Evolutionary conservation across 2,329 filamentous ascomycete genomes (phyloP).

Genomic region (Aspergillus ruber): DNA sequence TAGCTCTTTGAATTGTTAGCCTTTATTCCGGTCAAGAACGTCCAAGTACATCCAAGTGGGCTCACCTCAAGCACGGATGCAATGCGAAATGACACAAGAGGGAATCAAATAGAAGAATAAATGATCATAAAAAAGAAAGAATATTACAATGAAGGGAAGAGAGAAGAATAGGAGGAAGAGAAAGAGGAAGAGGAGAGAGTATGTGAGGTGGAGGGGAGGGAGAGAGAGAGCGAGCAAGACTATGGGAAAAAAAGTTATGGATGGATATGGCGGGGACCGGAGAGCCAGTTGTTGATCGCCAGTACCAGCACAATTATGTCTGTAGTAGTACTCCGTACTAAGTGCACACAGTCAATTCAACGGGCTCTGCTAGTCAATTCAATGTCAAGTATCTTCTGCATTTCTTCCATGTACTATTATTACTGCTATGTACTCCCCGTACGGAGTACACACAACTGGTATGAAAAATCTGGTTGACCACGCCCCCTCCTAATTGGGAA

Average conservation of each 20-base stretch:
- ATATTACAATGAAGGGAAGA: conserved; percentile 6
- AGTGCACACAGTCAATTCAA: not conserved
- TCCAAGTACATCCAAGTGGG: too few species aligned
- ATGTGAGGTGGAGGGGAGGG: not conserved
- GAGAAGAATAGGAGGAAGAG: conserved; percentile 6
- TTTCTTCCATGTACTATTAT: too few species aligned
- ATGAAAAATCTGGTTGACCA: conserved; percentile 23
- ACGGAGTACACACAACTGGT: too few species aligned
- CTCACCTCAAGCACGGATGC: too few species aligned
- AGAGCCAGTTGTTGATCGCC: not conserved
- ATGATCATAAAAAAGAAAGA: conserved; percentile 8
- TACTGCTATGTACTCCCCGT: too few species aligned
- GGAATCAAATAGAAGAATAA: conserved; percentile 14
- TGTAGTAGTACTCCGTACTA: too few species aligned
- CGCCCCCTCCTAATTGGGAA: conserved; percentile 24
- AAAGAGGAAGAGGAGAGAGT: not conserved
- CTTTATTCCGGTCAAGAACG: too few species aligned
- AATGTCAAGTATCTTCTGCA: too few species aligned
- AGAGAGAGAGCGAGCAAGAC: not conserved
- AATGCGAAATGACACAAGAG: conserved; percentile 23
- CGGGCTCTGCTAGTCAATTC: too few species aligned
- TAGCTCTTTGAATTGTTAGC: too few species aligned
- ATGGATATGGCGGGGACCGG: not conserved
- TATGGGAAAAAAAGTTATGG: not conserved
- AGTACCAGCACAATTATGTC: too few species aligned